Conservation (phyloP, 805 yeast species). For the Suhomyces sp. region DNA sequence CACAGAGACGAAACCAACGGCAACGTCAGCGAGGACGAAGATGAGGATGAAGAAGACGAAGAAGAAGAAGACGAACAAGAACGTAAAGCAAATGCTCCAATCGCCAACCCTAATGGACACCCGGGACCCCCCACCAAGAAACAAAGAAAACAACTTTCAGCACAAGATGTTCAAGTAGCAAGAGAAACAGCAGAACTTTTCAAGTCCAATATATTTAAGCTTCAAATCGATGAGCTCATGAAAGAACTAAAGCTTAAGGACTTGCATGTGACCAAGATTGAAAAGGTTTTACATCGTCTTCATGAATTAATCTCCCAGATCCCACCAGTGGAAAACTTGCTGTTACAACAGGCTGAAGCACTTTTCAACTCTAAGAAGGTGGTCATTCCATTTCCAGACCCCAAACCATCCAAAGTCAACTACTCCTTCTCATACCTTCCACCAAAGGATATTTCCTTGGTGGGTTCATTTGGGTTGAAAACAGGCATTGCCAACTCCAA, state of each 20-base stretch:
- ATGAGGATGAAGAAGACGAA: slow-evolving; percentile 24
- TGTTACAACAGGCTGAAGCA: slow-evolving; percentile 59
- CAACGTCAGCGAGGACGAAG: slow-evolving; percentile 24
- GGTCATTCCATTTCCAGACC: slow-evolving; percentile 84
- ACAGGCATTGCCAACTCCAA: slow-evolving; percentile 53
- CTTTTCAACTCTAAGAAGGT: slow-evolving; percentile 53
- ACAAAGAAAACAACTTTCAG: slow-evolving; percentile 45
- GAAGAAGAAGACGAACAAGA: slow-evolving; percentile 14
- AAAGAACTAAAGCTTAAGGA: slow-evolving; percentile 78
- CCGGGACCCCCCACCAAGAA: slow-evolving; percentile 31
- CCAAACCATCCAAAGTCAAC: slow-evolving; percentile 72
- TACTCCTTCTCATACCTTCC: slow-evolving; percentile 66
- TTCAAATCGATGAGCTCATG: slow-evolving; percentile 89
- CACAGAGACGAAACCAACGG: background rate
- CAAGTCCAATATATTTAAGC: slow-evolving; percentile 91
- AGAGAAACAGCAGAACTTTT: slow-evolving; percentile 92
- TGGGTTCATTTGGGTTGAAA: slow-evolving; percentile 88
- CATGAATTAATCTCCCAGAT: slow-evolving; percentile 66
- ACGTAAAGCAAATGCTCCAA: slow-evolving; percentile 6
- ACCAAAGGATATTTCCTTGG: slow-evolving; percentile 75
- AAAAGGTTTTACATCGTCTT: slow-evolving; percentile 71
- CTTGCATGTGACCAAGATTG: slow-evolving; percentile 60
- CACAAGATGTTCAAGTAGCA: slow-evolving; percentile 87
- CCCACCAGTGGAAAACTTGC: slow-evolving; percentile 52
- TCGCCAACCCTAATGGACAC: slow-evolving; percentile 3